These are phyloP conservation scores for Vaccinium myrtillus DNA, from an alignment of 148 eudicot genomes.

Conservation along the genomic window DNA sequence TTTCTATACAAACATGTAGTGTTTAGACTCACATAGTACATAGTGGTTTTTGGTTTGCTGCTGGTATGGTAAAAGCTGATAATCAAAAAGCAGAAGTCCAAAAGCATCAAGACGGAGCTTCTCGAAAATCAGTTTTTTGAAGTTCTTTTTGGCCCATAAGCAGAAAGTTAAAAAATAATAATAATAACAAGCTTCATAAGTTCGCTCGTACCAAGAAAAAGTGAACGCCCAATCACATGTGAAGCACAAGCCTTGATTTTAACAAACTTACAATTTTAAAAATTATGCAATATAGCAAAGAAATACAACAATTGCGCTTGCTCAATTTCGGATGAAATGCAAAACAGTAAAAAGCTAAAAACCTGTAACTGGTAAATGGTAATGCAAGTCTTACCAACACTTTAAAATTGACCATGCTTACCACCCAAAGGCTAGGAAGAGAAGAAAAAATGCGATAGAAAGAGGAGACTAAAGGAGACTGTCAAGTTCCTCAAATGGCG, in stretches of 20 bases:
- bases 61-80: background rate
- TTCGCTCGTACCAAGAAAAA: background rate
- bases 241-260: background rate
- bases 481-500: background rate
- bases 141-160: background rate
- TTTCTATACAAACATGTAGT: background rate
- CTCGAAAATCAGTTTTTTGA: background rate
- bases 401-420: background rate
- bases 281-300: background rate
- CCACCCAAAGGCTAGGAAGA: background rate
- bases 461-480: background rate
- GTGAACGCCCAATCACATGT: background rate
- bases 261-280: background rate
- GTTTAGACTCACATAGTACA: background rate
- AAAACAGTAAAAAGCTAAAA: background rate
- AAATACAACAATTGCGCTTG: background rate
- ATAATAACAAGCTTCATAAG: background rate
- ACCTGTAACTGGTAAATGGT: background rate
- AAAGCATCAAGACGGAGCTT: constrained; percentile 2
- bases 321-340: background rate
- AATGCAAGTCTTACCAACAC: background rate
- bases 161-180: background rate
- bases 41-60: background rate
- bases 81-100: background rate
- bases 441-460: background rate